Percentiles rank a stretch among this genome's conserved stretches.
Conservation (phyloP, 208 protist species). For the Porcisia hertigi region DNA sequence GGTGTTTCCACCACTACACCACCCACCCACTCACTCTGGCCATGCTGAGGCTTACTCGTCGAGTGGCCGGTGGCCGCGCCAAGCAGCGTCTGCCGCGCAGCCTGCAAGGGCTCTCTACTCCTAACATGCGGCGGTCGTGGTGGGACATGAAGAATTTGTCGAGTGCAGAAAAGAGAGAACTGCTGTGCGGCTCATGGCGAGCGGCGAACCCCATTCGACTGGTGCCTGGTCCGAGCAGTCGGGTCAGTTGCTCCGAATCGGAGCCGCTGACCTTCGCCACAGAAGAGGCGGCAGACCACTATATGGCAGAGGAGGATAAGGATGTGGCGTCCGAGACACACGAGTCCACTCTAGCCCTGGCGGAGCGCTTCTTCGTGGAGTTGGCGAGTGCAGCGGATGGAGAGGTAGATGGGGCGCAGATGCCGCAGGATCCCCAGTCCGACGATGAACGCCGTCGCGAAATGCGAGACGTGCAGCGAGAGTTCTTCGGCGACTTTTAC, state of each 20-base stretch:
- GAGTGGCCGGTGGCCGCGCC: slow-evolving; percentile 17
- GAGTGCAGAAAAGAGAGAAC: slow-evolving; percentile 39
- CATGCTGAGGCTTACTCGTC: slow-evolving; percentile 12
- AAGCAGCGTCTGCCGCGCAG: slow-evolving; percentile 18
- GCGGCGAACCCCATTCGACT: slow-evolving; percentile 44
- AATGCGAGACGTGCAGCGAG: slow-evolving; percentile 50
- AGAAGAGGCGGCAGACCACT: slow-evolving; percentile 62
- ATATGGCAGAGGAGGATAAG: slow-evolving; percentile 47
- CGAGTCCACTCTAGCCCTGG: slow-evolving; percentile 53
- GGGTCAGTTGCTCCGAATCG: slow-evolving; percentile 47
- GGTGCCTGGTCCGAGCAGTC: slow-evolving; percentile 35
- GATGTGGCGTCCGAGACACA: slow-evolving; percentile 38
- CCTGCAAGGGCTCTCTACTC: slow-evolving; percentile 33
- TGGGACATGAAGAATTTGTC: slow-evolving; percentile 39
- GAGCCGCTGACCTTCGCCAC: slow-evolving; percentile 44
- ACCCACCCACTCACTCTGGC: neutral
- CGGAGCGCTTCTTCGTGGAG: slow-evolving; percentile 67
- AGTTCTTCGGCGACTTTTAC: slow-evolving; percentile 84
- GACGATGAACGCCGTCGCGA: slow-evolving; percentile 66
- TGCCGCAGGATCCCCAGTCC: slow-evolving; percentile 29
- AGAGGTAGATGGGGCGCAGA: slow-evolving; percentile 49
- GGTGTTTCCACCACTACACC: too few relatives aligned
- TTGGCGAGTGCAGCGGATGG: slow-evolving; percentile 57
- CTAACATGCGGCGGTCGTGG: slow-evolving; percentile 36
- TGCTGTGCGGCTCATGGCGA: slow-evolving; percentile 59